A percentile compares a stretch with the other conserved stretches of the same genome.
These are phyloP conservation scores for Lepidium africanum DNA, from an alignment of 345 rosid genomes.

Conservation along the genomic window DNA sequence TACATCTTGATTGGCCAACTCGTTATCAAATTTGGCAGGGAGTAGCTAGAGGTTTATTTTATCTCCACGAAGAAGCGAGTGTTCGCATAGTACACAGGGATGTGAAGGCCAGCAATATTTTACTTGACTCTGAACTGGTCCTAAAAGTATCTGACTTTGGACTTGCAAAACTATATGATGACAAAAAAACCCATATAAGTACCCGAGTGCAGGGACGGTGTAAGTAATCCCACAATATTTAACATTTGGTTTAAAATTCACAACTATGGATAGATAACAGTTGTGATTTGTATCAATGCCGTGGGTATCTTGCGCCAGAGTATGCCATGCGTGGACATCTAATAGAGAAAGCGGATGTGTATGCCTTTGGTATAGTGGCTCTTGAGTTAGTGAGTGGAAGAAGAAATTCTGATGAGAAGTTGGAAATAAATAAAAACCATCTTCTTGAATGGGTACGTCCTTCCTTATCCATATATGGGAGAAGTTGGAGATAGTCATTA, in stretches of 20 bases:
- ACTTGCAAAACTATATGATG: background rate
- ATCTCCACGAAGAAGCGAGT: background rate
- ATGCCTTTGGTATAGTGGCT: too few species aligned
- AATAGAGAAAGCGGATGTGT: too few species aligned
- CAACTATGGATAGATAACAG: too few species aligned
- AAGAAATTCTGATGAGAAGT: too few species aligned
- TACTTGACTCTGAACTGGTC: background rate
- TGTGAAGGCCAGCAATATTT: background rate
- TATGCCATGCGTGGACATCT: too few species aligned
- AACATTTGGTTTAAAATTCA: too few species aligned
- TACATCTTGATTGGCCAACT: too few species aligned
- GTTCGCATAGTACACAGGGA: background rate
- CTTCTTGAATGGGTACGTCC: too few species aligned
- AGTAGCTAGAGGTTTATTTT: background rate
- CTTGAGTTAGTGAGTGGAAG: too few species aligned
- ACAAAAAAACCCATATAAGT: background rate
- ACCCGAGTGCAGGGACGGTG: background rate
- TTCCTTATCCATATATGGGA: too few species aligned
- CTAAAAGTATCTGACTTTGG: background rate
- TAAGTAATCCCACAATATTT: background rate
- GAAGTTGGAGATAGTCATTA: too few species aligned
- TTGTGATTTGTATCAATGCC: background rate
- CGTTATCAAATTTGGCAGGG: conserved; percentile 5
- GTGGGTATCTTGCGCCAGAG: background rate
- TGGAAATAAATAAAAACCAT: too few species aligned